A percentile compares a stretch with the other conserved stretches of the same genome.
Evolutionary conservation across 1,284 basidiomycete species (phyloP).

Genomic region (Sporisorium iseilematis-ciliati): DNA sequence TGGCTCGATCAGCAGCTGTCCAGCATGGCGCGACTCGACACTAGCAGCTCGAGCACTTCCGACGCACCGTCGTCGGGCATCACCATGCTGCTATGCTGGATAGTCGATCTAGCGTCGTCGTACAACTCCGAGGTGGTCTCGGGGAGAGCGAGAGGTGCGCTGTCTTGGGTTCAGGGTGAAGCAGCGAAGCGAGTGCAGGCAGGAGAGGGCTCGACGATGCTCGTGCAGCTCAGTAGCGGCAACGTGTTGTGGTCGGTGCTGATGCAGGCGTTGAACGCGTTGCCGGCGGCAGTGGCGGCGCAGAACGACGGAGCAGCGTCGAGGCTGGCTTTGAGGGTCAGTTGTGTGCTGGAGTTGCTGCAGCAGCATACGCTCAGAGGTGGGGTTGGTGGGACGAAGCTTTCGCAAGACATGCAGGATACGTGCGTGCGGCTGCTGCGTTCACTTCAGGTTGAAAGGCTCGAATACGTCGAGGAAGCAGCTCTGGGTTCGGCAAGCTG

Average conservation of each 20-base stretch:
- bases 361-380: not conserved
- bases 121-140: slow-evolving; percentile 12
- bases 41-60: not conserved
- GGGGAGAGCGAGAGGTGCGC: slow-evolving; percentile 2
- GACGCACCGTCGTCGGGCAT: slow-evolving; percentile 10
- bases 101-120: slow-evolving; percentile 33
- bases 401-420: slow-evolving; percentile 16
- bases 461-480: slow-evolving; percentile 14
- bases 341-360: slow-evolving; percentile 14
- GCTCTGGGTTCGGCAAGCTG: not conserved
- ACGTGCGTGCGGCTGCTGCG: slow-evolving; percentile 6
- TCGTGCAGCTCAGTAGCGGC: slow-evolving; percentile 4
- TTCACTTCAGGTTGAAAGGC: slow-evolving; percentile 18
- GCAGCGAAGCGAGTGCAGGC: not conserved
- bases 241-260: slow-evolving; percentile 15
- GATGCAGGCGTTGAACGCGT: slow-evolving; percentile 13
- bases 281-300: slow-evolving; percentile 20
- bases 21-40: slow-evolving; percentile 17
- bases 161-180: slow-evolving; percentile 5
- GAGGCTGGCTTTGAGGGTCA: slow-evolving; percentile 25
- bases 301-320: slow-evolving; percentile 25
- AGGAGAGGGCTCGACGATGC: not conserved
- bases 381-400: slow-evolving; percentile 1
- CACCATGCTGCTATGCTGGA: slow-evolving; percentile 30
- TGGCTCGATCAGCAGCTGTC: slow-evolving; percentile 42